Evolutionary conservation across 441 rosid species (phyloP).

Genomic region (Gossypium schwendimanii): DNA sequence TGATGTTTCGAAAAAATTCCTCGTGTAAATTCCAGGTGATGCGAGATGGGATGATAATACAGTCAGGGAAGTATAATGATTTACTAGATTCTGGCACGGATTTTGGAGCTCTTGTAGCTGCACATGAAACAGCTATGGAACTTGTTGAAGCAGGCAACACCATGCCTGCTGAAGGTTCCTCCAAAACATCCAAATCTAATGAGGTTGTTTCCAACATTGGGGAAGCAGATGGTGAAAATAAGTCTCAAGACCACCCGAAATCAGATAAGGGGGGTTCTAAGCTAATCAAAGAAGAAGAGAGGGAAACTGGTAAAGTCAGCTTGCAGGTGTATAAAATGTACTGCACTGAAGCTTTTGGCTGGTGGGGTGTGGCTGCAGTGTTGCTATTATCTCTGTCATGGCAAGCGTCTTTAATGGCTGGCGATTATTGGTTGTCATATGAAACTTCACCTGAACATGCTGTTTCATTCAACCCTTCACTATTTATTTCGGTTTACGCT

Average conservation of each 20-base stretch:
- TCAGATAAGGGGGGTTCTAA: conserved; percentile 52
- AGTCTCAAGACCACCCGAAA: conserved; percentile 34
- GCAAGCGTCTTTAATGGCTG: conserved; percentile 80
- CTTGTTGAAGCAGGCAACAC: conserved; percentile 55
- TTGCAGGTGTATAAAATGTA: conserved; percentile 62
- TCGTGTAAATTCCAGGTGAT: conserved; percentile 45
- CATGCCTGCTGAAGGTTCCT: conserved; percentile 24
- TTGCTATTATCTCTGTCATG: conserved; percentile 57
- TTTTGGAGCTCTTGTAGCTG: conserved; percentile 69
- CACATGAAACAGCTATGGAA: conserved; percentile 89
- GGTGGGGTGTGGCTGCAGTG: conserved; percentile 74
- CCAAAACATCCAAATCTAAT: conserved; percentile 29
- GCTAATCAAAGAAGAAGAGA: conserved; percentile 82
- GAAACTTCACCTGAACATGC: conserved; percentile 62
- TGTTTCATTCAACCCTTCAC: conserved; percentile 40
- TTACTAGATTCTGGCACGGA: conserved; percentile 53
- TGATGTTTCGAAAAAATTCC: not conserved
- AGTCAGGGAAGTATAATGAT: conserved; percentile 66
- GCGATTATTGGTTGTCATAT: conserved; percentile 90
- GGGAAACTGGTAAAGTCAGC: conserved; percentile 71
- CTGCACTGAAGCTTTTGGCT: conserved; percentile 77
- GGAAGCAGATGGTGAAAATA: conserved; percentile 47
- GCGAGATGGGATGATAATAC: conserved; percentile 85
- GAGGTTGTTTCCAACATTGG: conserved; percentile 15
- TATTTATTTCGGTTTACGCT: conserved; percentile 59